A percentile compares a stretch with the other conserved stretches of the same genome.
phyloP scores from a whole-genome alignment of 2,329 filamentous ascomycete species.

The Hypoxylon sp. region DNA sequence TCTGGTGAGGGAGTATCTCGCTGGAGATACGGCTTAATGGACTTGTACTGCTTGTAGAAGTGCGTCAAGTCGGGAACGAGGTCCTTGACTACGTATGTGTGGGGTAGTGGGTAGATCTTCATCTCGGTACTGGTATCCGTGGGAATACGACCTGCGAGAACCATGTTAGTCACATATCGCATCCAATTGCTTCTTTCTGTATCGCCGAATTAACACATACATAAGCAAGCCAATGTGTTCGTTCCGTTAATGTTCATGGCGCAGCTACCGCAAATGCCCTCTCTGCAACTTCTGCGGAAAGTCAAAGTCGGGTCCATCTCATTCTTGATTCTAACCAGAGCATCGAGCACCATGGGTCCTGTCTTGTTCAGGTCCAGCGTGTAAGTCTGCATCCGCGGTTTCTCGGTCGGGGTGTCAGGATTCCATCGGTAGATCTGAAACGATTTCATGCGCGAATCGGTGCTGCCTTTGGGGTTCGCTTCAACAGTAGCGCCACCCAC shows the following conservation, averaged over 20 bases:
- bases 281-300: conserved; percentile 94
- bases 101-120: conserved; percentile 97
- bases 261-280: conserved; percentile 98
- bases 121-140: conserved; percentile 83
- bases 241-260: conserved; percentile 99
- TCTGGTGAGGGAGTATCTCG: conserved; percentile 86
- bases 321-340: conserved; percentile 98
- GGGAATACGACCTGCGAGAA: conserved; percentile 85
- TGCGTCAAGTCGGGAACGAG: conserved; percentile 97
- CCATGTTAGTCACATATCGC: conserved; percentile 50
- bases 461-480: conserved; percentile 71
- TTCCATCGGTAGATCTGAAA: conserved; percentile 99
- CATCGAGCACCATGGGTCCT: conserved; percentile 97
- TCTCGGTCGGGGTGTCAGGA: conserved; percentile 90
- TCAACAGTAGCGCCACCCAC: conserved; percentile 72
- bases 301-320: conserved; percentile 97
- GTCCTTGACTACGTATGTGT: conserved; percentile 99
- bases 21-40: conserved; percentile 98
- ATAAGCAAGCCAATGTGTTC: conserved; percentile 97
- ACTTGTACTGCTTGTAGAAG: conserved; percentile 99
- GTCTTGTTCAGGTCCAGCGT: conserved; percentile 98
- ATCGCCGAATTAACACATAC: conserved; percentile 70
- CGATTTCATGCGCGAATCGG: conserved; percentile 81
- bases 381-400: conserved; percentile 96
- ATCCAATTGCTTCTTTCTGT: conserved; percentile 1